Evolutionary conservation across 768 basidiomycete species (phyloP).

Genomic region (Tricholoma hemisulphureum): DNA sequence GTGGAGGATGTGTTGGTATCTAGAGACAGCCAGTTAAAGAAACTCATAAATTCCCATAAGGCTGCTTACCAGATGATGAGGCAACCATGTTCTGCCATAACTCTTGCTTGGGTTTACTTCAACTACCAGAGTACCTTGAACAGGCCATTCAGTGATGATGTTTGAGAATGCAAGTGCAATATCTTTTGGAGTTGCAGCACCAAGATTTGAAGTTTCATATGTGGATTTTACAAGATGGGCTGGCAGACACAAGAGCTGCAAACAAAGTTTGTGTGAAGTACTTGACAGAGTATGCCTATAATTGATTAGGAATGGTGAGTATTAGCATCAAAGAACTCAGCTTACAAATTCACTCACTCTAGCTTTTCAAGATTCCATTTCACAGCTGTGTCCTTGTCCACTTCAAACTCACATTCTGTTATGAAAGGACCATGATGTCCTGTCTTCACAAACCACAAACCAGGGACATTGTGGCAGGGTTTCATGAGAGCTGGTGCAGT

Average conservation of each 20-base stretch:
- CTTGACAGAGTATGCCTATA: background rate
- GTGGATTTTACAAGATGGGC: slow-evolving; percentile 20
- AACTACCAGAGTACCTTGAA: slow-evolving; percentile 42
- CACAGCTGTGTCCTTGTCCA: slow-evolving; percentile 34
- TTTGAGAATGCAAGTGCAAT: slow-evolving; percentile 23
- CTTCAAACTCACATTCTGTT: slow-evolving; percentile 34
- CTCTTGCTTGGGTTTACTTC: slow-evolving; percentile 40
- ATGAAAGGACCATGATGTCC: slow-evolving; percentile 33
- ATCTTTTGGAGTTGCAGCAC: slow-evolving; percentile 20
- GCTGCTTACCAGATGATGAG: slow-evolving; percentile 39
- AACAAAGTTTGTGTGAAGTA: slow-evolving; percentile 21
- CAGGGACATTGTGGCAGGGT: slow-evolving; percentile 38
- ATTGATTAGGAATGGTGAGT: background rate
- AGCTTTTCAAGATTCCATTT: slow-evolving; percentile 31
- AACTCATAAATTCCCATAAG: background rate
- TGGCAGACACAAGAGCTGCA: slow-evolving; percentile 37
- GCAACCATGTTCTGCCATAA: slow-evolving; percentile 41
- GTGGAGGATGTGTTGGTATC: slow-evolving; percentile 22
- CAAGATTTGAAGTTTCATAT: slow-evolving; percentile 15
- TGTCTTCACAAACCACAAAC: slow-evolving; percentile 38
- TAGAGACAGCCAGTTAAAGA: slow-evolving; percentile 14
- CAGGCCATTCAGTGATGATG: slow-evolving; percentile 42
- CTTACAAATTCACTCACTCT: slow-evolving; percentile 12
- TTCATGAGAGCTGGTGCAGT: background rate
- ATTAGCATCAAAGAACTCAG: background rate